Percentiles rank a stretch among this genome's conserved stretches.
Evolutionary conservation across 2,329 filamentous ascomycete species (phyloP).

Genomic region (Hypoxylon sp.): DNA sequence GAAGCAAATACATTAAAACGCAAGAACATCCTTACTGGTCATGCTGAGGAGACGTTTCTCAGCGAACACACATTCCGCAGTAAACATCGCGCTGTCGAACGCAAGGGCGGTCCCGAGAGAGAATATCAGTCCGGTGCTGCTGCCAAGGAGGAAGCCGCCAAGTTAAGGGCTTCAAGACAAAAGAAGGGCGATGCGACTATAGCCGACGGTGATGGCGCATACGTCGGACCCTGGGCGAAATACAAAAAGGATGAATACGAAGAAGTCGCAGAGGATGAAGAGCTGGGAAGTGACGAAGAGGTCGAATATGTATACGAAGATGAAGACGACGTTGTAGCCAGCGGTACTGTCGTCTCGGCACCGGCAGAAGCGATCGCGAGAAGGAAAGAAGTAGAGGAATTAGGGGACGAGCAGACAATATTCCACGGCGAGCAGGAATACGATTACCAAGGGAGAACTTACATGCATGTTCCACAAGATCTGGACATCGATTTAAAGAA

Average conservation of each 20-base stretch:
- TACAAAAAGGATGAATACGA: conserved; percentile 82
- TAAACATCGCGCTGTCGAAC: conserved; percentile 87
- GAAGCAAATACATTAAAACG: conserved; percentile 75
- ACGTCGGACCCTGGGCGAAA: conserved; percentile 94
- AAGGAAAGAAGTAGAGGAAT: conserved; percentile 70
- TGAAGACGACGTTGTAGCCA: conserved; percentile 74
- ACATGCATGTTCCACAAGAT: conserved; percentile 97
- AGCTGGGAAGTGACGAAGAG: conserved; percentile 84
- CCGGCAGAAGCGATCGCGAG: conserved; percentile 68
- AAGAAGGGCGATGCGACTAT: conserved; percentile 86
- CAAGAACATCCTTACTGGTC: conserved; percentile 87
- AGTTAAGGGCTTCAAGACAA: conserved; percentile 81
- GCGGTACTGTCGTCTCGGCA: conserved; percentile 72
- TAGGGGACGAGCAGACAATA: conserved; percentile 82
- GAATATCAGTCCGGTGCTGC: conserved; percentile 69
- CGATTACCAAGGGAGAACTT: conserved; percentile 96
- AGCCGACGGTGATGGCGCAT: conserved; percentile 88
- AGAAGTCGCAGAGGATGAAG: conserved; percentile 79
- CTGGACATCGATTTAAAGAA: conserved; percentile 88
- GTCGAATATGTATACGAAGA: conserved; percentile 84
- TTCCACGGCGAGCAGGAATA: conserved; percentile 88
- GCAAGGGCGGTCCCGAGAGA: conserved; percentile 70
- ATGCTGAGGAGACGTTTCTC: conserved; percentile 88
- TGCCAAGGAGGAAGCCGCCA: conserved; percentile 79
- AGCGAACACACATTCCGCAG: conserved; percentile 91